Conservation (phyloP, 1,139 yeast genomes). For the Blastobotrys apis region DNA sequence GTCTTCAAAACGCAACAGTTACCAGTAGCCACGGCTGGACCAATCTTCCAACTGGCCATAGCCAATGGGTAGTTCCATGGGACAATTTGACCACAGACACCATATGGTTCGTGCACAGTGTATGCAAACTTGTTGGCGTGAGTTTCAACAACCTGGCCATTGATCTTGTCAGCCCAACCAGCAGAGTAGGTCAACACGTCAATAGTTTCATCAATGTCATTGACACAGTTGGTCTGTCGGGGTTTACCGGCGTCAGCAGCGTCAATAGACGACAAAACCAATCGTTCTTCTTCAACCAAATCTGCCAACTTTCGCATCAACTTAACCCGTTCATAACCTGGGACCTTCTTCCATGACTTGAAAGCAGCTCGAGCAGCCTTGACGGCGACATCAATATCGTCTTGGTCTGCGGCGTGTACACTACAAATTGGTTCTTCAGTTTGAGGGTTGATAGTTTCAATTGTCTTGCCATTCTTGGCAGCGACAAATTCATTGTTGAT, state of each 20-base stretch:
- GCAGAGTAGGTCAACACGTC: slow-evolving; percentile 55
- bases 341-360: slow-evolving; percentile 45
- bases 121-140: slow-evolving; percentile 57
- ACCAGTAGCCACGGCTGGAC: slow-evolving; percentile 79
- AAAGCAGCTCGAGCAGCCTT: slow-evolving; percentile 54
- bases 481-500: slow-evolving; percentile 74
- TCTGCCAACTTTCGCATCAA: slow-evolving; percentile 50
- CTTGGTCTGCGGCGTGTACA: slow-evolving; percentile 51
- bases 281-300: slow-evolving; percentile 46
- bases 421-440: slow-evolving; percentile 52
- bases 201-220: slow-evolving; percentile 58
- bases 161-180: slow-evolving; percentile 79
- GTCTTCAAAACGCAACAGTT: slow-evolving; percentile 71
- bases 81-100: slow-evolving; percentile 84
- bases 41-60: slow-evolving; percentile 71
- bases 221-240: slow-evolving; percentile 41
- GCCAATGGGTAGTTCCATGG: slow-evolving; percentile 89
- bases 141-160: slow-evolving; percentile 64
- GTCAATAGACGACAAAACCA: slow-evolving; percentile 52
- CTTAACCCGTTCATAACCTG: slow-evolving; percentile 45
- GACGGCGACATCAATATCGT: slow-evolving; percentile 58
- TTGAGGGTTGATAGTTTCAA: slow-evolving; percentile 38
- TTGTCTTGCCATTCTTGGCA: slow-evolving; percentile 54
- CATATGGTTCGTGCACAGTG: slow-evolving; percentile 68
- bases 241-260: slow-evolving; percentile 57